phyloP scores from a whole-genome alignment of 352 stramenopile species.

The Globisporangium barbulae region DNA sequence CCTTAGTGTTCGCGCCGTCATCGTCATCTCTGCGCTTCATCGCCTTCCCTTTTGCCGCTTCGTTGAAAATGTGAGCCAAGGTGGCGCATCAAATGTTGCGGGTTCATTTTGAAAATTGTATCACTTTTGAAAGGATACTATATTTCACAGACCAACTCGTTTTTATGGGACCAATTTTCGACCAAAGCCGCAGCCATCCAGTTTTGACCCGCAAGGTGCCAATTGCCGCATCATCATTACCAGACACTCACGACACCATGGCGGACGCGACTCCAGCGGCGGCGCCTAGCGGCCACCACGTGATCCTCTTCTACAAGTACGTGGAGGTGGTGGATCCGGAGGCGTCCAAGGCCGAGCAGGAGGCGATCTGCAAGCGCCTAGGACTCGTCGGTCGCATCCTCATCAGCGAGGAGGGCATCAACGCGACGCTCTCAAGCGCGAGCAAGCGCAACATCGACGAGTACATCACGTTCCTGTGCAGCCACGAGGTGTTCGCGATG shows the following conservation, averaged over 20 bases:
- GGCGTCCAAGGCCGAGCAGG: conserved; percentile 43
- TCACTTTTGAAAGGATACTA: background rate
- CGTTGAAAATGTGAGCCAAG: background rate
- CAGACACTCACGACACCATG: background rate
- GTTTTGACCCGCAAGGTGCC: background rate
- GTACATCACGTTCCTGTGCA: conserved; percentile 61
- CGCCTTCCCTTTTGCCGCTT: background rate
- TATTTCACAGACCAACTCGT: background rate
- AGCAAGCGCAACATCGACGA: conserved; percentile 41
- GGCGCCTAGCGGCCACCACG: conserved; percentile 24
- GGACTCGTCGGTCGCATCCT: conserved; percentile 65
- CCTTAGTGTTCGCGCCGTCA: background rate
- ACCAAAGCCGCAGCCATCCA: conserved; percentile 2
- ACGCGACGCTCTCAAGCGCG: conserved; percentile 68
- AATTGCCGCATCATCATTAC: background rate
- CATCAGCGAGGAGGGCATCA: conserved; percentile 82
- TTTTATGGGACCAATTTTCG: background rate
- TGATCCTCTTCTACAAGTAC: conserved; percentile 85
- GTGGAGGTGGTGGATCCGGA: conserved; percentile 37
- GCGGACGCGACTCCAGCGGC: background rate
- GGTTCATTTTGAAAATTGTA: background rate
- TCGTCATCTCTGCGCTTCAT: background rate
- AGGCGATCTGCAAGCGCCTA: conserved; percentile 48
- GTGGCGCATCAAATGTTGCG: background rate
- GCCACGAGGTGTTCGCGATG: conserved; percentile 52